Evolutionary conservation across 495 filamentous ascomycete genomes (phyloP), one percentile per base, ranked within the genome.

Genomic region (Xylaria sp.): DNA sequence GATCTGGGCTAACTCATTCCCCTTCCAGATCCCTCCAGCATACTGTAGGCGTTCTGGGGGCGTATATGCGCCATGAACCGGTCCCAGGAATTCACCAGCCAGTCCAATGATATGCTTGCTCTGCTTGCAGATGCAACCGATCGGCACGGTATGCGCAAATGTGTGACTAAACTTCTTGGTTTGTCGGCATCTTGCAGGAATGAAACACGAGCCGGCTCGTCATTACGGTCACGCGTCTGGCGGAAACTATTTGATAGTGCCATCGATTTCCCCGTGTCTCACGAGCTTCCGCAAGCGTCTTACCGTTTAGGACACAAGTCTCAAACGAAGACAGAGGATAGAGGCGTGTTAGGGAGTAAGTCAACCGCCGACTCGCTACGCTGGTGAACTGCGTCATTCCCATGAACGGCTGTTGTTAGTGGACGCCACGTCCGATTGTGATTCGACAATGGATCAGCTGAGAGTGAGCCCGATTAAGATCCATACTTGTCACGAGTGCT

Each of bases 121-220:
- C 31, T 59, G 9, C 19, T 35, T 43, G 29, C 31, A 33, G 48
- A 67, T 41, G 44, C 44, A 50, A 46, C 26, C n/a, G 59, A 62
- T 62, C 59, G 59, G 59, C 59, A 17, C 59, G 29, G 35, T 21
- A 62, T 29, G 6, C 35, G 44, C 31, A 37, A 61, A 44, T 8
- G 66, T 57, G 40, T 67, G 65, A 31, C 31, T 48, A 33, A 26
- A 33, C n/a, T 37, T 44, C 14, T 40, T 53, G 55, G 44, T 43
- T 68, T 44, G 48, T 5, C 40, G 4, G 53, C 52, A 21, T 21
- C 35, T 9, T 68, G 53, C 37, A 46, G 66, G 55, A 68, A 59
- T 68, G 66, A 61, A 68, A 61, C 66, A 48, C 26, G 37, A 46
- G 29, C 33, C 33, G 14, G 66, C 35, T 46, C 40, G 66, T 68